Percentiles rank a stretch among this genome's conserved stretches.
phyloP scores from a whole-genome alignment of 2,329 filamentous ascomycete species.

The Fusarium protoensiforme region DNA sequence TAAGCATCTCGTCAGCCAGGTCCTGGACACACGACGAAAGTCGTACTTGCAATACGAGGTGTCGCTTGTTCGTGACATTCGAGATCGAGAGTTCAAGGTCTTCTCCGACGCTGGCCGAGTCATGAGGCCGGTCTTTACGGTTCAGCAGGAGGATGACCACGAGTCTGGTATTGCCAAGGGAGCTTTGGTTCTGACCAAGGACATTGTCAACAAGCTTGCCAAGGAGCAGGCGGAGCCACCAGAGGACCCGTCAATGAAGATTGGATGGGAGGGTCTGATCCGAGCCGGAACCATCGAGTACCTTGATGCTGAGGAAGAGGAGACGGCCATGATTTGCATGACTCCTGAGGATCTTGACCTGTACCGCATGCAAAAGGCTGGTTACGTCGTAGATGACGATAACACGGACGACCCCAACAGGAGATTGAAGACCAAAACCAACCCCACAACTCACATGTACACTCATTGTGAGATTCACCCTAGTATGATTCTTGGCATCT shows the following conservation, averaged over 20 bases:
- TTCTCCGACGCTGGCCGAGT: slow-evolving; percentile 97
- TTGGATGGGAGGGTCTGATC: slow-evolving; percentile 90
- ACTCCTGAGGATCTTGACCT: slow-evolving; percentile 93
- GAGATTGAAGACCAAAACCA: slow-evolving; percentile 88
- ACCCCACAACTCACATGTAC: slow-evolving; percentile 88
- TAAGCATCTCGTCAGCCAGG: slow-evolving; percentile 82
- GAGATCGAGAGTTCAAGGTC: slow-evolving; percentile 97
- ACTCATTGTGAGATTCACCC: slow-evolving; percentile 99
- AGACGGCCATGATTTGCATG: slow-evolving; percentile 99
- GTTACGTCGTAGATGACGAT: slow-evolving; percentile 71
- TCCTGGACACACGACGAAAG: slow-evolving; percentile 81
- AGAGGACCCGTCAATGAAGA: slow-evolving; percentile 69
- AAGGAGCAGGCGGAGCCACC: slow-evolving; percentile 76
- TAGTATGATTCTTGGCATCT: slow-evolving; percentile 98
- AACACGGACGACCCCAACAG: slow-evolving; percentile 77
- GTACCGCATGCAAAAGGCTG: slow-evolving; percentile 76
- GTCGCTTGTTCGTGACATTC: slow-evolving; percentile 93
- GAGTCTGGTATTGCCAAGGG: slow-evolving; percentile 71
- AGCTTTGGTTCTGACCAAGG: slow-evolving; percentile 83
- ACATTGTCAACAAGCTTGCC: slow-evolving; percentile 80
- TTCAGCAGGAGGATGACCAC: slow-evolving; percentile 85
- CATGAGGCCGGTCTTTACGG: slow-evolving; percentile 91
- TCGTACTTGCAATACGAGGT: slow-evolving; percentile 91
- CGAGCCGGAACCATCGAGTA: slow-evolving; percentile 91
- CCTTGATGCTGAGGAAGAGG: slow-evolving; percentile 97